A percentile compares a stretch with the other conserved stretches of the same genome.
These are phyloP conservation scores for Pezizomycotina sp. DNA, from an alignment of 2,329 filamentous ascomycete genomes.

Conservation along the genomic window DNA sequence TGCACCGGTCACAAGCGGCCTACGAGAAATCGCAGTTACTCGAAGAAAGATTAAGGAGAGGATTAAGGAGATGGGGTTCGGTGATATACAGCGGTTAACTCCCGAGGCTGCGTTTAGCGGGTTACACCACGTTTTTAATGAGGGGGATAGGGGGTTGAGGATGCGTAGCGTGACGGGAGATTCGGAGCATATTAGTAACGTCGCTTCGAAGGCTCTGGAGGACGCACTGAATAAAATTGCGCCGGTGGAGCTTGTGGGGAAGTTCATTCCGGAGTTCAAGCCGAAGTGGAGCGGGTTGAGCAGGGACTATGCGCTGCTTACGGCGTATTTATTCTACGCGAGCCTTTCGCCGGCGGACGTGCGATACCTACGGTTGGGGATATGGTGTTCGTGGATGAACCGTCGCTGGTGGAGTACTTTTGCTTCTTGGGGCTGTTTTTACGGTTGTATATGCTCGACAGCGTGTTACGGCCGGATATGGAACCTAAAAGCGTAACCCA, in stretches of 20 bases:
- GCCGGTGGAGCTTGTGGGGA: constrained; percentile 1
- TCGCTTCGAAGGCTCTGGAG: constrained; percentile 7
- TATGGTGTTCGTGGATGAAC: constrained; percentile 6
- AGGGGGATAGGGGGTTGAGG: constrained; percentile 2
- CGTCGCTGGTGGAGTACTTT: constrained; percentile 20
- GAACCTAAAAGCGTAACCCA: constrained; percentile 4
- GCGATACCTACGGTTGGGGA: constrained; percentile 7
- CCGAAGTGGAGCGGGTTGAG: not conserved
- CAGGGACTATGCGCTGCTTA: constrained; percentile 14
- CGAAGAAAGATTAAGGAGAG: too few species aligned
- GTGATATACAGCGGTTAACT: too few species aligned
- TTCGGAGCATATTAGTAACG: constrained; percentile 6
- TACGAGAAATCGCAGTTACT: too few species aligned
- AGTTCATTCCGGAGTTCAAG: constrained; percentile 5
- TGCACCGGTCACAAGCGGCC: not conserved
- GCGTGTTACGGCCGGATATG: not conserved
- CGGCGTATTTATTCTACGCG: constrained; percentile 21
- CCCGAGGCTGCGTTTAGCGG: too few species aligned
- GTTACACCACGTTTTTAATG: constrained; percentile 4
- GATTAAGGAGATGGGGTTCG: too few species aligned
- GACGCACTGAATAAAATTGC: constrained; percentile 1
- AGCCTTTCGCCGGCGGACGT: constrained; percentile 18
- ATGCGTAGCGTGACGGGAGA: not conserved
- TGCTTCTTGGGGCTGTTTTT: constrained; percentile 21
- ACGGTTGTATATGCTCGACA: constrained; percentile 14